Base-by-base conservation (phyloP, 352 stramenopile genomes). In the Phytopythium delawarense region DNA sequence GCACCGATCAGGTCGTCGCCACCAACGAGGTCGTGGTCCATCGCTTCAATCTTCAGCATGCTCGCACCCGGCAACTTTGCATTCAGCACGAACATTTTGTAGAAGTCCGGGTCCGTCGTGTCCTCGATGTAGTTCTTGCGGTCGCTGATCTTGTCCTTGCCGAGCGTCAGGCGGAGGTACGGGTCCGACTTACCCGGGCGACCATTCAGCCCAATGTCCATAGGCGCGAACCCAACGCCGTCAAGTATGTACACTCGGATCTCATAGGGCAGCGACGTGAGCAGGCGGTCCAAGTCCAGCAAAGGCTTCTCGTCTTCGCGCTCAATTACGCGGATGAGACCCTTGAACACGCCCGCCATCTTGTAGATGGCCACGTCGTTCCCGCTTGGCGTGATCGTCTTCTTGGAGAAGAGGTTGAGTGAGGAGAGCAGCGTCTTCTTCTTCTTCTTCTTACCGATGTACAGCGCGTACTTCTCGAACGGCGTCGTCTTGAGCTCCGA, bases 1-100 rank as follows among this genome's bases (percentile, higher is more conserved):
- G 75, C 79, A 11, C 94, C 94, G 46, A 98, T 98, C 23, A 98
- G 67, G 52, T 98, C 91, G 57, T 98, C 92, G 21, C 79, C 84
- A 25, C 86, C 87, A 50, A 98, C 92, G 2, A 90, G 65, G 57
- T 98, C 91, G 54, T 92, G 87, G 67, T 98, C 94, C 78, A 96
- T 95, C 0, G 91, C 82, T 46, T 95, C 75, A 46, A 98, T 96
- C 48, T 87, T 85, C 49, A 98, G 63, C 48, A 91, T 82, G 13
- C 84, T 88, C 2, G 89, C 81, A 45, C 92, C 92, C 2, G 92
- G 92, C 1, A 98, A 79, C 46, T 82, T 84, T 4, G 86, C 81
- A 57, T 86, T 92, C 46, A 98, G 69, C 72, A 86, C 64, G 57
- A 87, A 92, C 73, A 90, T 84, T 70, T 96, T 96, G 84, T 98